These are phyloP conservation scores for Colletotrichum tanaceti DNA, from an alignment of 2,329 filamentous ascomycete species.

Conservation along the genomic window DNA sequence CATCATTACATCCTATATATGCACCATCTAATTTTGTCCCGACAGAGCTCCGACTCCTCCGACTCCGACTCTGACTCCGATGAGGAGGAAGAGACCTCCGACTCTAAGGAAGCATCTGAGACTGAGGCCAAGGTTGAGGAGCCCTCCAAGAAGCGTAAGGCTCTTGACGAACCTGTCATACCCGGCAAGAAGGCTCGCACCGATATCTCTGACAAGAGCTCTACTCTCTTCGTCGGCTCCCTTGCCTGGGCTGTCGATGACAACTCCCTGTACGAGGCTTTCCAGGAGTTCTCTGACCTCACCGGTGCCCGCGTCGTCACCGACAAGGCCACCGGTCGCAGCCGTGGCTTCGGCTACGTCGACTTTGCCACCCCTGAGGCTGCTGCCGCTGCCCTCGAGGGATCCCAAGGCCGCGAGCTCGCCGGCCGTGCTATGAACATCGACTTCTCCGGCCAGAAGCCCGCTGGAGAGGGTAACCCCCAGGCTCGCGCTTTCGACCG, in stretches of 20 bases:
- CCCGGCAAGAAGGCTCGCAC: conserved; percentile 76
- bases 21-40: not conserved
- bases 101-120: conserved; percentile 48
- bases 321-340: conserved; percentile 82
- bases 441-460: conserved; percentile 78
- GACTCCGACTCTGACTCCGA: conserved; percentile 52
- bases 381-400: conserved; percentile 77
- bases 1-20: not conserved
- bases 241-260: conserved; percentile 93
- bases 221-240: conserved; percentile 89
- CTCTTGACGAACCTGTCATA: conserved; percentile 59
- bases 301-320: conserved; percentile 82
- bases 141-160: conserved; percentile 75
- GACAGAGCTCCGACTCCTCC: conserved; percentile 45
- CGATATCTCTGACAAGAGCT: conserved; percentile 60
- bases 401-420: conserved; percentile 79
- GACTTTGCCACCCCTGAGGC: conserved; percentile 79
- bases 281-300: conserved; percentile 82
- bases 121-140: conserved; percentile 61
- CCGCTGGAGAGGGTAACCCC: conserved; percentile 63
- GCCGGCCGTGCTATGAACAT: conserved; percentile 82
- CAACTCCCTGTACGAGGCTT: conserved; percentile 81
- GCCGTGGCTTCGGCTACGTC: conserved; percentile 94
- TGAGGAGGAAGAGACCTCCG: conserved; percentile 50
- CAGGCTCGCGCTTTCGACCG: conserved; percentile 72